Conservation (phyloP, 2,329 filamentous ascomycete genomes). For the Ramularia collo-cygni region DNA sequence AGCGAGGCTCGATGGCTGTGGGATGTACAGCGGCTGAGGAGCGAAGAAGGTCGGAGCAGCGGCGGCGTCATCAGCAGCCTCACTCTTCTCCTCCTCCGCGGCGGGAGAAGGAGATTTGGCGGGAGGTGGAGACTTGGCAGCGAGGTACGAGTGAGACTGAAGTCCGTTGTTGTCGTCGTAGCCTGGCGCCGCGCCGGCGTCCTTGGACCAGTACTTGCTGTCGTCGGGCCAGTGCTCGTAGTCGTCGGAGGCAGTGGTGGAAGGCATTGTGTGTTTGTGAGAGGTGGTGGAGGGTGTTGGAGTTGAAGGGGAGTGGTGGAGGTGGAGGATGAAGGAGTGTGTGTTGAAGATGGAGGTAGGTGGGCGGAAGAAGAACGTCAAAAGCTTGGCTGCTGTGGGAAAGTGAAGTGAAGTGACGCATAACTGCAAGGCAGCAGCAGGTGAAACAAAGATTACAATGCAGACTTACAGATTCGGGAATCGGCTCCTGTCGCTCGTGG, state of each 20-base stretch:
- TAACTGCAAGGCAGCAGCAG: neutral
- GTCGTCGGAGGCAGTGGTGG: constrained; percentile 16
- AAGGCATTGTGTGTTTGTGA: constrained; percentile 1
- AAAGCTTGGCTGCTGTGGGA: constrained; percentile 4
- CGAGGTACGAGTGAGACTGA: constrained; percentile 22
- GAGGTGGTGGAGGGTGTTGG: constrained; percentile 1
- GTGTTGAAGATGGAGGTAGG: constrained; percentile 3
- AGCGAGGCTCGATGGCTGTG: constrained; percentile 10
- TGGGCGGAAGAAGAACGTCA: constrained; percentile 8
- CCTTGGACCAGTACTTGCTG: constrained; percentile 6
- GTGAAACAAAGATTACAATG: neutral
- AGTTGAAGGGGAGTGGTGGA: constrained; percentile 12
- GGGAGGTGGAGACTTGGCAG: constrained; percentile 9
- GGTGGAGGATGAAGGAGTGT: constrained; percentile 9
- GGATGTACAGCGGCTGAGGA: constrained; percentile 18
- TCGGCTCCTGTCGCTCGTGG: constrained; percentile 1
- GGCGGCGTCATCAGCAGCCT: constrained; percentile 7
- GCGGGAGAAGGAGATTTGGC: constrained; percentile 10
- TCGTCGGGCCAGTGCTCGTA: constrained; percentile 29
- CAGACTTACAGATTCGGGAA: constrained; percentile 9
- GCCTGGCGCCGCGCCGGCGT: constrained; percentile 11
- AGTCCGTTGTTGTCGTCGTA: constrained; percentile 26
- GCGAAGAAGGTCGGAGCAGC: constrained; percentile 8
- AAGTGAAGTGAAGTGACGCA: constrained; percentile 6
- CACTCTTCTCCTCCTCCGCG: constrained; percentile 1